phyloP scores from a whole-genome alignment of 768 basidiomycete species.

The Chalciporus sphaerocephalus region DNA sequence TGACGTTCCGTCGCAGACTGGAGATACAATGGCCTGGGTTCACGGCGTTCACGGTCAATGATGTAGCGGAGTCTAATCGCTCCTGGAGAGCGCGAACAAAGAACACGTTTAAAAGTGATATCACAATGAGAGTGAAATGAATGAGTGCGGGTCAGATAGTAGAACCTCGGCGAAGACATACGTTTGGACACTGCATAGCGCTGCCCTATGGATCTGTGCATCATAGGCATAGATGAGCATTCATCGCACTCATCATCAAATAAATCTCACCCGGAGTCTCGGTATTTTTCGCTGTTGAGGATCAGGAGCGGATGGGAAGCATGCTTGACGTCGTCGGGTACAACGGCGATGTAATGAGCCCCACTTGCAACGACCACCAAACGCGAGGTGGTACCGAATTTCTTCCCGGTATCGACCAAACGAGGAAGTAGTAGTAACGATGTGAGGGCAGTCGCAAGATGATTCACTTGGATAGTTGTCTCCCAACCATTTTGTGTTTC shows the following conservation, averaged over 20 bases:
- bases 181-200: constrained; percentile 30
- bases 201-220: constrained; percentile 10
- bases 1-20: constrained; percentile 12
- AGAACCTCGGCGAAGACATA: constrained; percentile 1
- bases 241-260: background rate
- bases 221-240: background rate
- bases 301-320: constrained; percentile 22
- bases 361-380: constrained; percentile 33
- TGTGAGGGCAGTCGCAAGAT: constrained; percentile 30
- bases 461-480: constrained; percentile 26
- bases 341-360: constrained; percentile 16
- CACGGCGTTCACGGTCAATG: constrained; percentile 24
- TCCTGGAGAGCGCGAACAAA: constrained; percentile 28
- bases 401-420: constrained; percentile 24
- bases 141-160: background rate
- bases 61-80: constrained; percentile 13
- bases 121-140: too few species aligned
- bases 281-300: constrained; percentile 22
- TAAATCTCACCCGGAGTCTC: constrained; percentile 14
- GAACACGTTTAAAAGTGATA: constrained; percentile 30
- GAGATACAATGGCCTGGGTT: constrained; percentile 33
- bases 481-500: background rate
- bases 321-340: constrained; percentile 19
- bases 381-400: constrained; percentile 20
- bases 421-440: constrained; percentile 32